Conservation (phyloP, 805 yeast species). For the Danielia reshetovae region DNA sequence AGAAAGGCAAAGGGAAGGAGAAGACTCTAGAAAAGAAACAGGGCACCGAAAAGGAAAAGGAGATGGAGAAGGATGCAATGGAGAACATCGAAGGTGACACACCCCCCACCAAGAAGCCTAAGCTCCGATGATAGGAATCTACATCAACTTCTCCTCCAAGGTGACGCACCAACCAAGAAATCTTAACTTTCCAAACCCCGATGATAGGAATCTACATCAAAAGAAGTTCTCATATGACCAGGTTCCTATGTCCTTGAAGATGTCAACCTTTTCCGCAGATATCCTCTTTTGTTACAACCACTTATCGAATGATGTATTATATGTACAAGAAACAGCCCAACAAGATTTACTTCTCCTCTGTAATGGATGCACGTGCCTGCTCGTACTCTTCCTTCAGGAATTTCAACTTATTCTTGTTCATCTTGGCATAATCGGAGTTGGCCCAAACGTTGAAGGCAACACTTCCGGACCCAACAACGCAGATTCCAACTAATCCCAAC, state of each 20-base stretch:
- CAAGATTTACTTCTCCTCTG: constrained; percentile 4
- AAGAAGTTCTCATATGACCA: too few species aligned
- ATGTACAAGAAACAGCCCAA: background rate
- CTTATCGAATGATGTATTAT: too few species aligned
- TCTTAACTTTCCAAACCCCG: too few species aligned
- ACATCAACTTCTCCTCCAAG: too few species aligned
- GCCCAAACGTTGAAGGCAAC: constrained; percentile 38
- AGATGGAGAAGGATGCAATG: background rate
- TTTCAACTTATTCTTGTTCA: constrained; percentile 38
- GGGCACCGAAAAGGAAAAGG: background rate
- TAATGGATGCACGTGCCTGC: constrained; percentile 20
- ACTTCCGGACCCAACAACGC: constrained; percentile 38
- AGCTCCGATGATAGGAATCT: too few species aligned
- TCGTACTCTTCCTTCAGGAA: constrained; percentile 32
- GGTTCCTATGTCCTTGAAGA: too few species aligned
- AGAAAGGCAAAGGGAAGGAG: background rate
- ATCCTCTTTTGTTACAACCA: too few species aligned
- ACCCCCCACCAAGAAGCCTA: too few species aligned
- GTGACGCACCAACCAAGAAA: too few species aligned
- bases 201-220: too few species aligned
- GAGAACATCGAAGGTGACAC: too few species aligned
- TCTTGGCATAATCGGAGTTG: constrained; percentile 40
- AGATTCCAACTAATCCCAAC: constrained; percentile 33
- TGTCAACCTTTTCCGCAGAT: too few species aligned
- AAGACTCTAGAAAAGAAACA: background rate